phyloP scores from a whole-genome alignment of 257 asterid species.

The Handroanthus guayacan region DNA sequence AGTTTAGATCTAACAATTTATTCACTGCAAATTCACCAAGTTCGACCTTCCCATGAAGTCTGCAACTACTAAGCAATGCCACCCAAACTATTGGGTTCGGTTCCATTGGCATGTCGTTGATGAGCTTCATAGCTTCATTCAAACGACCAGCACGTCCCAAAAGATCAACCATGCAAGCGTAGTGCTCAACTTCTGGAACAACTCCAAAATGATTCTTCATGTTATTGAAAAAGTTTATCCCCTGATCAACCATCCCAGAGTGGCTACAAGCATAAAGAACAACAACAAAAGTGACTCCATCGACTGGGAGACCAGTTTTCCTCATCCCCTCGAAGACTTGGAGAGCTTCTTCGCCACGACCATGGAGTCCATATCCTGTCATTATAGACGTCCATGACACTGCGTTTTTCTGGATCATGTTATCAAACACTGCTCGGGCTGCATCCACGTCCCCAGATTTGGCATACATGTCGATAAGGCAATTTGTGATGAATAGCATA shows the following conservation, averaged over 20 bases:
- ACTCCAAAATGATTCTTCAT: constrained; percentile 68
- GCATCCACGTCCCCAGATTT: constrained; percentile 89
- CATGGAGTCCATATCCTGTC: constrained; percentile 94
- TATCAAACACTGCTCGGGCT: constrained; percentile 71
- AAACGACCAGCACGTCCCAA: constrained; percentile 92
- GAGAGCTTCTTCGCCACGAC: constrained; percentile 81
- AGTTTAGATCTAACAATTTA: constrained; percentile 63
- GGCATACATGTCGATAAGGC: constrained; percentile 89
- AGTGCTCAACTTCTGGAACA: constrained; percentile 77
- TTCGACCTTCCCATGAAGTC: constrained; percentile 88
- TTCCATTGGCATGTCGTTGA: constrained; percentile 70
- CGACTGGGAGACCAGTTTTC: constrained; percentile 54
- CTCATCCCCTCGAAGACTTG: constrained; percentile 66
- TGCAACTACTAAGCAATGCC: constrained; percentile 82
- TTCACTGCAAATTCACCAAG: constrained; percentile 74
- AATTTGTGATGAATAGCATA: constrained; percentile 74
- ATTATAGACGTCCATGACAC: constrained; percentile 90
- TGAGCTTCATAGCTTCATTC: constrained; percentile 70
- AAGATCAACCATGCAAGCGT: constrained; percentile 87
- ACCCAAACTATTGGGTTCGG: constrained; percentile 78
- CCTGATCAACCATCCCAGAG: constrained; percentile 81
- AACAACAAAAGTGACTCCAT: constrained; percentile 83
- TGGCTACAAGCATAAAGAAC: constrained; percentile 93
- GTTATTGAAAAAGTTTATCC: constrained; percentile 68
- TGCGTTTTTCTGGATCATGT: constrained; percentile 59